Evolutionary conservation across 2,329 filamentous ascomycete genomes (phyloP), one percentile per base, ranked within the genome.

Genomic region (Neopestalotiopsis clavispora): DNA sequence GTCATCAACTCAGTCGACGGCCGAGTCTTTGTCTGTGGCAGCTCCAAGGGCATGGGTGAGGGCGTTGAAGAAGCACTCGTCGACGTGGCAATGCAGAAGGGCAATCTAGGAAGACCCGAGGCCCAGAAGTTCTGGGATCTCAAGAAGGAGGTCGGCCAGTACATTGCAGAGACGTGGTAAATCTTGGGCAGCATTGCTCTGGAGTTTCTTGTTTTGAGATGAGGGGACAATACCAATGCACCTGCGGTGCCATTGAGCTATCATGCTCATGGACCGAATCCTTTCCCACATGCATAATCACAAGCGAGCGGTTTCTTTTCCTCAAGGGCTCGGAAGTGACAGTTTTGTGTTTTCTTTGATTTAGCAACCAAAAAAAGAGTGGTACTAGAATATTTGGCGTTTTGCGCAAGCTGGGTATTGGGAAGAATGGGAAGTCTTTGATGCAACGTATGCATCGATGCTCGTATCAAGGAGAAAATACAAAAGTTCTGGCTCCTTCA

Each of bases 1-100:
- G 94, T 98, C 72, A 93, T 97, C 85, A 98, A 98, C 79, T 91
- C 94, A 2, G 86, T 98, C n/a, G 96, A 99, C 76, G 96, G 96
- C 1, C 91, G 96, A 66, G 91, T 98, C 66, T 99, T 99, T 78
- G 96, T 99, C 69, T 99, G 96, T 79, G 96, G 96, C 64, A 97
- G 93, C 81, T 94, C 91, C 77, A 94, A 94, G 83, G 96, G 96
- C 68, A 99, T 99, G 96, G 96, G 96, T 69, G 96, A 98, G 80
- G 96, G 96, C 59, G 96, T 99, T 3, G 93, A 98, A 79, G 87
- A 90, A 61, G 93, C 95, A 0, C 85, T 99, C 14, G 85, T 98
- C 32, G 93, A 97, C 71, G 94, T 98, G 1, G 94, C 94, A 65
- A 97, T 97, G 91, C 85, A 91, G 73, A 98, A 97, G 86, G 96